phyloP scores from a whole-genome alignment of 2,329 filamentous ascomycete species.

The Beauveria sp. region DNA sequence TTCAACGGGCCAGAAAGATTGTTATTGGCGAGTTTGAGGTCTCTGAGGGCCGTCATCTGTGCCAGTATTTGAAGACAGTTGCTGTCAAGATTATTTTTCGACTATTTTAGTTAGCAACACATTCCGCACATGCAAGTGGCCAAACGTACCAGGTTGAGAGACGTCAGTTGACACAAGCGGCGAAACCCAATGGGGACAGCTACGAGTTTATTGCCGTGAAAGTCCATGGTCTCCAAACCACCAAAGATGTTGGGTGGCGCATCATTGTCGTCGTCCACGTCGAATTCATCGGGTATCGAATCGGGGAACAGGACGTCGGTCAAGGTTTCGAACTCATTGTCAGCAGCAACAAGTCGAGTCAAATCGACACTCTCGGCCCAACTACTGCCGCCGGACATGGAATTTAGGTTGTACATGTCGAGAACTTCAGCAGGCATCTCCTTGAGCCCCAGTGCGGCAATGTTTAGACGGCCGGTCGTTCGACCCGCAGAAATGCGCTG shows the following conservation, averaged over 20 bases:
- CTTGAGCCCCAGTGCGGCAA: slow-evolving; percentile 73
- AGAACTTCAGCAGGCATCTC: slow-evolving; percentile 76
- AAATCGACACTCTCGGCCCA: slow-evolving; percentile 94
- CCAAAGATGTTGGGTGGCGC: slow-evolving; percentile 69
- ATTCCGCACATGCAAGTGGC: not conserved
- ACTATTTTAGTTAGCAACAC: slow-evolving; percentile 22
- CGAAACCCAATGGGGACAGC: slow-evolving; percentile 69
- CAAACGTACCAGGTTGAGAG: slow-evolving; percentile 56
- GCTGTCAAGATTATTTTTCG: slow-evolving; percentile 73
- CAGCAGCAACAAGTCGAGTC: slow-evolving; percentile 74
- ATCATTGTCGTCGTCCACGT: slow-evolving; percentile 51
- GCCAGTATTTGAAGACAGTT: slow-evolving; percentile 64
- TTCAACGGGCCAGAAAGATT: slow-evolving; percentile 62
- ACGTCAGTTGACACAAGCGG: slow-evolving; percentile 65
- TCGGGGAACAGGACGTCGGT: slow-evolving; percentile 76
- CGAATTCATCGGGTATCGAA: slow-evolving; percentile 44
- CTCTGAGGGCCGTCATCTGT: slow-evolving; percentile 64
- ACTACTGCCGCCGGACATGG: slow-evolving; percentile 52
- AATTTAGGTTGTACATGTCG: slow-evolving; percentile 81
- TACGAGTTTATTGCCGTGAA: slow-evolving; percentile 76
- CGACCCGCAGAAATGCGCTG: slow-evolving; percentile 67
- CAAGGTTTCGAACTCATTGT: slow-evolving; percentile 76
- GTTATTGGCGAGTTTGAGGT: slow-evolving; percentile 78
- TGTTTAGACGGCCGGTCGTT: slow-evolving; percentile 75
- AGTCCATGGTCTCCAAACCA: slow-evolving; percentile 69